Conservation (phyloP, 345 rosid genomes). For the Cardamine chenopodiifolia region DNA sequence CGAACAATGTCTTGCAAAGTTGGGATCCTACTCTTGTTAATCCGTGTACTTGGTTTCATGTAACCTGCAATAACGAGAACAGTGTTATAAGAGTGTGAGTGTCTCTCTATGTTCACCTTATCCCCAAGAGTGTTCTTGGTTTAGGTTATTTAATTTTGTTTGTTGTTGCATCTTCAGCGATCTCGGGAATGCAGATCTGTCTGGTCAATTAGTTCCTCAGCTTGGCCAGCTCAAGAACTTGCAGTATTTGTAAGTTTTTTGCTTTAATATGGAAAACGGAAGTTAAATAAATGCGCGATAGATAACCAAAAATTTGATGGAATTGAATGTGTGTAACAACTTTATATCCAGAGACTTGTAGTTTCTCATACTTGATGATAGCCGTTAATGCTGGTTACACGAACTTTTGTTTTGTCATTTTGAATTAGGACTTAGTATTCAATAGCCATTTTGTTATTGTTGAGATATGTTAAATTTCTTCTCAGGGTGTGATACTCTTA, state of each 20-base stretch:
- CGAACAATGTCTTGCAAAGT: conserved; percentile 83
- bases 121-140: background rate
- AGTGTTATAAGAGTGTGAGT: conserved; percentile 91
- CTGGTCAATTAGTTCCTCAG: conserved; percentile 89
- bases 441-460: conserved; percentile 10
- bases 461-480: background rate
- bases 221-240: conserved; percentile 87
- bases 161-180: conserved; percentile 56
- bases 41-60: conserved; percentile 97
- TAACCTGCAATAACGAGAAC: conserved; percentile 89
- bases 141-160: conserved; percentile 8
- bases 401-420: background rate
- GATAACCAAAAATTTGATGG: background rate
- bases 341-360: background rate
- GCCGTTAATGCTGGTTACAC: background rate
- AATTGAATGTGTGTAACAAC: background rate
- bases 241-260: conserved; percentile 75
- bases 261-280: background rate
- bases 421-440: background rate
- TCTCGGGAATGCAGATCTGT: conserved; percentile 92
- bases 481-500: background rate
- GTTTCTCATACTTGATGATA: background rate
- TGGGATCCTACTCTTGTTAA: conserved; percentile 97
- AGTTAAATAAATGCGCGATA: background rate
- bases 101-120: conserved; percentile 15